phyloP scores from a whole-genome alignment of 2,329 filamentous ascomycete species.

The Tolypocladium album region DNA sequence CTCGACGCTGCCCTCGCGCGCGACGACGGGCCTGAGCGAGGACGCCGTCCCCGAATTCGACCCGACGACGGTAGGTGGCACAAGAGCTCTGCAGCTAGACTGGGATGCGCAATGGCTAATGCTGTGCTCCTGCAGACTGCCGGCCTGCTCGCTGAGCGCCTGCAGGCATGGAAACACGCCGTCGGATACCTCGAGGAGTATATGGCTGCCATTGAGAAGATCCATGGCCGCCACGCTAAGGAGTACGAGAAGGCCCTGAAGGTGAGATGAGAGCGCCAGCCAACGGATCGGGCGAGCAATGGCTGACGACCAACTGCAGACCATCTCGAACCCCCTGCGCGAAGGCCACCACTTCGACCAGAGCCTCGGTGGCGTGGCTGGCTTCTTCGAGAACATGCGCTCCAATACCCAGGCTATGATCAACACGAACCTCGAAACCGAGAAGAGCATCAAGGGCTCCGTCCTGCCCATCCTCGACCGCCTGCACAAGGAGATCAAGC shows the following conservation, averaged over 20 bases:
- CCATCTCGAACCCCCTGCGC: slow-evolving; percentile 72
- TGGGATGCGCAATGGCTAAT: background rate
- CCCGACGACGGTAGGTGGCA: slow-evolving; percentile 40
- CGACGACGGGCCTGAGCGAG: slow-evolving; percentile 38
- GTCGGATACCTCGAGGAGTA: slow-evolving; percentile 89
- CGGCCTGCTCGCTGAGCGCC: slow-evolving; percentile 73
- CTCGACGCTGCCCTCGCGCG: slow-evolving; percentile 31
- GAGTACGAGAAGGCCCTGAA: slow-evolving; percentile 94
- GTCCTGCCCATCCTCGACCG: slow-evolving; percentile 84
- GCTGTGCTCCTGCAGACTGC: slow-evolving; percentile 44
- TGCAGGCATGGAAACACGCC: slow-evolving; percentile 94
- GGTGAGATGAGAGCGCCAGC: slow-evolving; percentile 23
- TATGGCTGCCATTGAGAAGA: slow-evolving; percentile 72
- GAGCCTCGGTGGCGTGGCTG: slow-evolving; percentile 73
- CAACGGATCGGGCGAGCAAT: accelerated
- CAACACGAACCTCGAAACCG: slow-evolving; percentile 83
- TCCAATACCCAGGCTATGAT: slow-evolving; percentile 85
- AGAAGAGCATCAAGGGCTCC: slow-evolving; percentile 76
- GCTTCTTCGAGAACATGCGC: slow-evolving; percentile 89
- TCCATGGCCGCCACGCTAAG: slow-evolving; percentile 75
- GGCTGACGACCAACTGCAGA: slow-evolving; percentile 35
- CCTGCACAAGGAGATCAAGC: slow-evolving; percentile 92
- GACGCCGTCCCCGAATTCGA: slow-evolving; percentile 49
- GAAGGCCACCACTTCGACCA: slow-evolving; percentile 93
- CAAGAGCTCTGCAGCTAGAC: background rate